Evolutionary conservation across 192 early-diverging fungal genomes (phyloP), one percentile per base, ranked within the genome.

Genomic region (Mortierella antarctica): DNA sequence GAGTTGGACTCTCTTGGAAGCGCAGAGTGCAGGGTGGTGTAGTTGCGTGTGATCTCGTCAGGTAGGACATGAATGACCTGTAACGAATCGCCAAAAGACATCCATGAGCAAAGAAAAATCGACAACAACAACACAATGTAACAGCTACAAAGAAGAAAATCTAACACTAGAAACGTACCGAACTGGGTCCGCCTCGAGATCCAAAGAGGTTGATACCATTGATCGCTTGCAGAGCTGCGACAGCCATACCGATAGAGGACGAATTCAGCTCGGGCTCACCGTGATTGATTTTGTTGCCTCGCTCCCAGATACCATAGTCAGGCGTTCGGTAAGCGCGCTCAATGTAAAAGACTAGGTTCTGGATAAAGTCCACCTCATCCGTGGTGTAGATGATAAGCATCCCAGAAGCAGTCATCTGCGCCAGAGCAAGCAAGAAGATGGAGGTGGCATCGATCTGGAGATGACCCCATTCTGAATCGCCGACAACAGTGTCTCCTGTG

Each of bases 291-390:
- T 96, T 96, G 79, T 95, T 92, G 58, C 95, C 95, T 54, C 95
- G 83, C 62, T 96, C 95, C 95, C 95, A 96, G 57, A 95, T 92
- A 60, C 95, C 95, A 74, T 92, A 95, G 65, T 96, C 95, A 0
- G 94, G 94, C 7, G 94, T 95, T 69, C 93, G 90, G 75, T 93
- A 95, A 13, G 88, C 86, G 49, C 93, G 87, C 74, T 96, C 95
- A 52, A 96, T 93, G 77, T 96, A 96, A 76, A 95, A 96, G 12
- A 94, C 92, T 17, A 96, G 83, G 81, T 96, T 96, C 74, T 96
- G 95, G 44, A 96, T 83, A 73, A 93, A 94, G 69, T 93, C 88
- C 14, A 94, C 95, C 75, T 96, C 95, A 71, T 96, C 95, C 52
- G 88, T 84, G 17, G 94, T 96, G 67, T 85, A 95, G 46, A 96